Percentiles rank a stretch among this genome's conserved stretches.
phyloP scores from a whole-genome alignment of 2,329 filamentous ascomycete species.

The Achaetomium macrosporum region DNA sequence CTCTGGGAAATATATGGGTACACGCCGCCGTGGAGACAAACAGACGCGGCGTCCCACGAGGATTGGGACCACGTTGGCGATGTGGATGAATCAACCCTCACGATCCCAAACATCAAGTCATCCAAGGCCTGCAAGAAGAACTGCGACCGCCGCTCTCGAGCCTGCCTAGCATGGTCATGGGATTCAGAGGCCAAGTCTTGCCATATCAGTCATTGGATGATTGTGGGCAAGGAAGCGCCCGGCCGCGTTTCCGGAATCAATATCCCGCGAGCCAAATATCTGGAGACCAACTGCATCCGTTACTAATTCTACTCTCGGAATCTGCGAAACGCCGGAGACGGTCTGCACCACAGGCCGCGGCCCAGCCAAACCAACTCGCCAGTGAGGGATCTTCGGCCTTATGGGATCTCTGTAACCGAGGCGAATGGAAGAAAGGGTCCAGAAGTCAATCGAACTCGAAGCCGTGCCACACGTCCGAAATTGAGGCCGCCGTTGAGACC shows the following conservation, averaged over 20 bases:
- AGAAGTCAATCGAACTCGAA: too few relatives aligned
- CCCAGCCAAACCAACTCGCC: too few relatives aligned
- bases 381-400: too few relatives aligned
- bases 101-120: conserved; percentile 14
- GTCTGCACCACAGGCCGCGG: too few relatives aligned
- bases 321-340: background rate
- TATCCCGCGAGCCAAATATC: conserved; percentile 7
- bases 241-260: conserved; percentile 20
- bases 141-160: conserved; percentile 10
- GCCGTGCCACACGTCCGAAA: too few relatives aligned
- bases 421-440: too few relatives aligned
- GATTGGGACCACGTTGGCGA: conserved; percentile 47
- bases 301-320: background rate
- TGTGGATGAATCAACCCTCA: conserved; percentile 38
- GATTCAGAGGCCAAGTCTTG: conserved; percentile 15
- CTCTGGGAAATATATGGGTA: conserved; percentile 45
- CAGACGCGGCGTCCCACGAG: conserved; percentile 30
- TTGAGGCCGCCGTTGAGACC: too few relatives aligned
- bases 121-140: conserved; percentile 17
- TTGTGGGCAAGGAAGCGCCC: conserved; percentile 16
- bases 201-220: conserved; percentile 25
- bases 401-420: too few relatives aligned
- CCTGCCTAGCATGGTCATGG: conserved; percentile 25
- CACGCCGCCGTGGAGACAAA: conserved; percentile 30
- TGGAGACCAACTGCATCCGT: conserved; percentile 13